Percentiles rank a stretch among this genome's conserved stretches.
Evolutionary conservation across 495 filamentous ascomycete genomes (phyloP).

Genomic region (Cryomyces minteri): DNA sequence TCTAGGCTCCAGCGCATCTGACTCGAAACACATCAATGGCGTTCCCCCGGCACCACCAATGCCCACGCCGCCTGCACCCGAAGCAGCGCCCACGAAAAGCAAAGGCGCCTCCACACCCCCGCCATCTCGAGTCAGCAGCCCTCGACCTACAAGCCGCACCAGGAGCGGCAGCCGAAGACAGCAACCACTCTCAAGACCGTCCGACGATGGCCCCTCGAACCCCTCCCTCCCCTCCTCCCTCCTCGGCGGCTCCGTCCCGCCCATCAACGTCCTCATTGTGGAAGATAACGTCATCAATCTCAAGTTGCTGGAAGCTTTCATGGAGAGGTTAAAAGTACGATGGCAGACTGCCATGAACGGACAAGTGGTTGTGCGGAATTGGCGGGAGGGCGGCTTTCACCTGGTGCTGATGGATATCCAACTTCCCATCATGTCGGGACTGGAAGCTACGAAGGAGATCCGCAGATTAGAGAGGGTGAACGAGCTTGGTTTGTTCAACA

Average conservation of each 20-base stretch:
- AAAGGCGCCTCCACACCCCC: too few relatives aligned
- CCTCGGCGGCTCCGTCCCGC: constrained; percentile 70
- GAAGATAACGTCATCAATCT: constrained; percentile 98
- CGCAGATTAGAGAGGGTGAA: constrained; percentile 76
- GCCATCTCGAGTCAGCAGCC: too few relatives aligned
- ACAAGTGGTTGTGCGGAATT: constrained; percentile 79
- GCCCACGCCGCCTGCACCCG: too few relatives aligned
- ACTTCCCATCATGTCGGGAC: constrained; percentile 86
- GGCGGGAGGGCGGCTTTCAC: constrained; percentile 85
- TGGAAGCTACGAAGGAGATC: constrained; percentile 93
- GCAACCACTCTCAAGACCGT: too few relatives aligned
- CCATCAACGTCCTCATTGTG: constrained; percentile 94
- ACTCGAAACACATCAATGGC: constrained; percentile 10
- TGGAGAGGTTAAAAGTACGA: constrained; percentile 87
- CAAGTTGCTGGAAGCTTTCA: constrained; percentile 80
- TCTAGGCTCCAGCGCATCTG: constrained; percentile 18
- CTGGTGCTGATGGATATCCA: constrained; percentile 98
- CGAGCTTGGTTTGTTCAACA: constrained; percentile 72
- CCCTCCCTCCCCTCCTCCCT: too few relatives aligned
- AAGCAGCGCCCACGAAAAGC: too few relatives aligned
- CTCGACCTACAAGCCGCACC: too few relatives aligned
- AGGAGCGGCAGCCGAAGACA: too few relatives aligned
- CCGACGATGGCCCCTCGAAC: too few relatives aligned
- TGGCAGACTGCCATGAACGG: constrained; percentile 96
- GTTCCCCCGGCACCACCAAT: too few relatives aligned